Evolutionary conservation across 768 basidiomycete genomes (phyloP).

Genomic region (Mycena venus): DNA sequence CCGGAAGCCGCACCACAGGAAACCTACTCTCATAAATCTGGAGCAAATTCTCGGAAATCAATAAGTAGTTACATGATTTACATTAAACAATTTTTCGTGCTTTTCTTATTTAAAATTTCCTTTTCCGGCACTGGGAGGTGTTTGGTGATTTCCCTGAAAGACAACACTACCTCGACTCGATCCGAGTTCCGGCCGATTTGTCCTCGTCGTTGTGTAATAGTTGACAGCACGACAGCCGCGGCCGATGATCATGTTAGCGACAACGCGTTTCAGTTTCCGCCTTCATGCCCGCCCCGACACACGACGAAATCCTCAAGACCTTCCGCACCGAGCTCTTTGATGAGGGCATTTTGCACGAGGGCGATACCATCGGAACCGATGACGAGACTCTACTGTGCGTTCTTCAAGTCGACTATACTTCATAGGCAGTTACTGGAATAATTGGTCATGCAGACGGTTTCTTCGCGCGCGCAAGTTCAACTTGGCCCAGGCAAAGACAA

Average conservation of each 20-base stretch:
- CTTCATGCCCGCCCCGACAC: slow-evolving; percentile 24
- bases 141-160: no score
- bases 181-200: background rate
- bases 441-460: slow-evolving; percentile 66
- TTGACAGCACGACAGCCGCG: background rate
- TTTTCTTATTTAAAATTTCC: background rate
- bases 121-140: background rate
- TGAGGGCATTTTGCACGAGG: slow-evolving; percentile 70
- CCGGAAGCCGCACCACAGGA: background rate
- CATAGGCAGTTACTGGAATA: background rate
- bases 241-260: background rate
- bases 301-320: slow-evolving; percentile 54
- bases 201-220: background rate
- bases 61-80: background rate
- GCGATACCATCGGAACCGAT: slow-evolving; percentile 73
- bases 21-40: background rate
- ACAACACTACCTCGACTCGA: background rate
- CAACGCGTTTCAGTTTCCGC: background rate
- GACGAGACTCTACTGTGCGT: slow-evolving; percentile 71
- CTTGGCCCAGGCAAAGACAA: slow-evolving; percentile 68
- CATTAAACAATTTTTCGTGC: no score
- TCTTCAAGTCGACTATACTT: background rate
- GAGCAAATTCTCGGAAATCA: background rate
- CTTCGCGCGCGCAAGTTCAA: slow-evolving; percentile 80
- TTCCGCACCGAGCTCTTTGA: slow-evolving; percentile 67